A percentile compares a stretch with the other conserved stretches of the same genome.
These are phyloP conservation scores for Pyrenophora teres DNA, from an alignment of 2,329 filamentous ascomycete genomes.

Conservation along the genomic window DNA sequence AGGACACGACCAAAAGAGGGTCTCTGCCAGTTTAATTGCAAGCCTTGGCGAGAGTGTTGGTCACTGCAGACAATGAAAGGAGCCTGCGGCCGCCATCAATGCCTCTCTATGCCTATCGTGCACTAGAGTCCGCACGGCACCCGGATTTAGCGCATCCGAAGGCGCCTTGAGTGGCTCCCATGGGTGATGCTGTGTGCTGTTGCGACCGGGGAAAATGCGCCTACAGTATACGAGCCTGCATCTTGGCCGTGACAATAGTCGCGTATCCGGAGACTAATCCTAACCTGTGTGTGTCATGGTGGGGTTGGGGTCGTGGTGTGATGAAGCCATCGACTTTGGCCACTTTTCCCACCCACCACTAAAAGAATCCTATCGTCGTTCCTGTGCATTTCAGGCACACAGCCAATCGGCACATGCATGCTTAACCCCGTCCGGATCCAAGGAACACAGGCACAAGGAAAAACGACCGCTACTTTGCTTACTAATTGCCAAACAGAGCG, in stretches of 20 bases:
- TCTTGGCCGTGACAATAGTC: background rate
- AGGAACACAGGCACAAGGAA: too few species aligned
- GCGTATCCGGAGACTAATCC: conserved; percentile 2
- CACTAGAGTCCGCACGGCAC: conserved; percentile 13
- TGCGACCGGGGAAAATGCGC: background rate
- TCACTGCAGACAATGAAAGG: conserved; percentile 11
- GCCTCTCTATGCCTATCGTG: background rate
- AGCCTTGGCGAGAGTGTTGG: conserved; percentile 18
- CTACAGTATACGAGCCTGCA: background rate
- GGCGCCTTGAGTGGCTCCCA: background rate
- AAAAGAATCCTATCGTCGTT: background rate
- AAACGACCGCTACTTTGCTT: too few species aligned
- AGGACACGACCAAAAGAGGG: conserved; percentile 18
- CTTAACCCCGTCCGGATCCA: too few species aligned
- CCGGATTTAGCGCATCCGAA: conserved; percentile 9
- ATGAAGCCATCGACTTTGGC: background rate
- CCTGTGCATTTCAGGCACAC: conserved; percentile 13
- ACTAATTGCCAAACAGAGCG: too few species aligned
- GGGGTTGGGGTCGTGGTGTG: background rate
- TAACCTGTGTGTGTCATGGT: background rate
- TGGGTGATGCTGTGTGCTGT: conserved; percentile 5
- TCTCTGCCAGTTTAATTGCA: conserved; percentile 20
- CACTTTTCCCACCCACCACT: too few species aligned
- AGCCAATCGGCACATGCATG: conserved; percentile 10
- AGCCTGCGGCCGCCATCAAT: background rate